Conservation (phyloP, 108 stramenopile genomes). For the Nitzschia inconspicua region DNA sequence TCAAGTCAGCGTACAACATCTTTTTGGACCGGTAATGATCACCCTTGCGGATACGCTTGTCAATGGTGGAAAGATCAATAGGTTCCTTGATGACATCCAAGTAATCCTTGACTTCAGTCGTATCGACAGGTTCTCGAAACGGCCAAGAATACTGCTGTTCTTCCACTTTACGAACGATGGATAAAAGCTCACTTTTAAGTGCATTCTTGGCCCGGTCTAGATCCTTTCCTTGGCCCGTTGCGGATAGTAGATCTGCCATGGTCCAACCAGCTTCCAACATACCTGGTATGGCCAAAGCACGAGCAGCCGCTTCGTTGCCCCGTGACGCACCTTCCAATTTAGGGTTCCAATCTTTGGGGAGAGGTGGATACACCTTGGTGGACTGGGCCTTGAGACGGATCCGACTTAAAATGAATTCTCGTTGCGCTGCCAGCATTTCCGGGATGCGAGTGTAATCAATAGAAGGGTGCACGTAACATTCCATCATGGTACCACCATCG, state of each 20-base stretch:
- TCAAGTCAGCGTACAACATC: constrained; percentile 80
- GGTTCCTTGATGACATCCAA: constrained; percentile 79
- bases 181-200: constrained; percentile 62
- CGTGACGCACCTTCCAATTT: constrained; percentile 46
- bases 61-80: constrained; percentile 88
- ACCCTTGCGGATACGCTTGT: constrained; percentile 81
- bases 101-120: constrained; percentile 85
- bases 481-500: constrained; percentile 98
- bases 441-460: constrained; percentile 88
- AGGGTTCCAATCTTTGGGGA: constrained; percentile 52
- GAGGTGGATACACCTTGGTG: constrained; percentile 56
- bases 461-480: constrained; percentile 96
- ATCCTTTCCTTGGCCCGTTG: constrained; percentile 66
- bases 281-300: constrained; percentile 84
- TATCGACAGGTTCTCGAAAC: constrained; percentile 92
- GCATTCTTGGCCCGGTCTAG: constrained; percentile 67
- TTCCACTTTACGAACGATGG: constrained; percentile 71
- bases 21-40: constrained; percentile 77
- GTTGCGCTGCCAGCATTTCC: constrained; percentile 80
- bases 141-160: constrained; percentile 93
- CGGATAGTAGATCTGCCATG: constrained; percentile 63
- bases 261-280: constrained; percentile 93
- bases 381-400: constrained; percentile 58
- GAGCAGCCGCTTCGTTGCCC: constrained; percentile 53
- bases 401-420: constrained; percentile 61